Evolutionary conservation across 2,329 filamentous ascomycete species (phyloP).

Genomic region (Catunica adiposa): DNA sequence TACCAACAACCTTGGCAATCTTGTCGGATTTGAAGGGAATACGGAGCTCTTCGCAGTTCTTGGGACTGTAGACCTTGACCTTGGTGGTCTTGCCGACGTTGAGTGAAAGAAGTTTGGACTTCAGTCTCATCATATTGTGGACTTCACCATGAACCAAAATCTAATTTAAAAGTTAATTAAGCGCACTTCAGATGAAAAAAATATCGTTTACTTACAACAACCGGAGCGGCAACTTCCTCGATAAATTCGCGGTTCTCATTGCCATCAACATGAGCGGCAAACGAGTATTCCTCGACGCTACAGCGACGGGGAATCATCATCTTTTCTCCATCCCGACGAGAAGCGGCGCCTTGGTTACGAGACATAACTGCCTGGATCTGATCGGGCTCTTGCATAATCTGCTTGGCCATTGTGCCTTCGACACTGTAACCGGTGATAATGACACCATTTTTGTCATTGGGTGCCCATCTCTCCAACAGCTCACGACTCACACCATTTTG

Average conservation of each 20-base stretch:
- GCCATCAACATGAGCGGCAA: conserved; percentile 92
- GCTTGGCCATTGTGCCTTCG: conserved; percentile 94
- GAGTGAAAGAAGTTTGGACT: conserved; percentile 84
- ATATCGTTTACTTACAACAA: conserved; percentile 52
- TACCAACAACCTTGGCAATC: conserved; percentile 87
- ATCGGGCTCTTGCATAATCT: conserved; percentile 87
- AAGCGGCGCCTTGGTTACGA: conserved; percentile 44
- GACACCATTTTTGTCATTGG: conserved; percentile 91
- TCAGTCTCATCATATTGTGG: conserved; percentile 94
- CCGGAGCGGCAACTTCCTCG: conserved; percentile 77
- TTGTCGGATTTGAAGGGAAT: conserved; percentile 96
- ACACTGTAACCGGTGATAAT: conserved; percentile 98
- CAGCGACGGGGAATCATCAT: conserved; percentile 84
- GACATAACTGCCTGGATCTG: conserved; percentile 91
- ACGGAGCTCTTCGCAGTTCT: conserved; percentile 85
- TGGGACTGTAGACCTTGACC: conserved; percentile 82
- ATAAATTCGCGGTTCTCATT: conserved; percentile 95
- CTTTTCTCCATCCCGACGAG: conserved; percentile 58
- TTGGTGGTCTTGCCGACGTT: conserved; percentile 68
- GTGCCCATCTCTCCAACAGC: conserved; percentile 86
- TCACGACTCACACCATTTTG: conserved; percentile 91
- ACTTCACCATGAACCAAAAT: conserved; percentile 90
- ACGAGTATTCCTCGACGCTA: conserved; percentile 85
- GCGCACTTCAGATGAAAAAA: neutral
- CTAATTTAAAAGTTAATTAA: conserved; percentile 1